Base-by-base conservation (phyloP, 345 rosid genomes). In the Viola odorata region DNA sequence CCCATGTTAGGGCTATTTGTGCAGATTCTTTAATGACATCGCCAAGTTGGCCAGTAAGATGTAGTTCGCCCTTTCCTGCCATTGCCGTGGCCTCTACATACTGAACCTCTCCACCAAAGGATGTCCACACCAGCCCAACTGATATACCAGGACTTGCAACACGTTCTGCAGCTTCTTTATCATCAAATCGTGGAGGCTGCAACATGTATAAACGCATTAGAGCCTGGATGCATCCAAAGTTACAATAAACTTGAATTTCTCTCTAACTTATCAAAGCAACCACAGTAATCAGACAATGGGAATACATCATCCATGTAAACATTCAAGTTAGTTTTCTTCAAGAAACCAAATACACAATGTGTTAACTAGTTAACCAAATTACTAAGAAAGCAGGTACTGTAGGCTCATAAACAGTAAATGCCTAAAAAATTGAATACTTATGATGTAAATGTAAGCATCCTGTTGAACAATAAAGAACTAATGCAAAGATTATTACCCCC, bases 21-120 rank as follows among this genome's bases (percentile, higher is more conserved):
- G 99, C 99, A 17, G 99, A 94, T 78, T 94, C 99, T 69, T 94
- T 94, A 50, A 94, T 94, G 48, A 94, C 97, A 83, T 94, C 99
- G 69, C 99, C 99, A 14, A 94, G 95, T 72, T 94, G 99, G 54
- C 99, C 99, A 3, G 99, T 94, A 62, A 94, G 89, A 80, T 86
- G 99, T 65, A 94, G 70, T 66, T 86, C 99, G 14, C 99, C 99
- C 78, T 81, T 90, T 45, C 99, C 99, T 11, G 44, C 83, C 96
- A 86, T 94, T 54, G 90, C 72, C 45, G 95, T 78, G 66, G 95
- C 99, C 80, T 94, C 99, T 64, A 94, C 91, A 69, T 86, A 94
- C 74, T 94, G 99, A 47, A 90, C 99, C 80, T 94, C 99, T 61
- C 99, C 99, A 58, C 99, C 99, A 76, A 94, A 83, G 66, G 84